Percentiles rank a stretch among this genome's conserved stretches.
These are phyloP conservation scores for Geotrichum fermentans DNA, from an alignment of 1,139 yeast species.

Conservation along the genomic window DNA sequence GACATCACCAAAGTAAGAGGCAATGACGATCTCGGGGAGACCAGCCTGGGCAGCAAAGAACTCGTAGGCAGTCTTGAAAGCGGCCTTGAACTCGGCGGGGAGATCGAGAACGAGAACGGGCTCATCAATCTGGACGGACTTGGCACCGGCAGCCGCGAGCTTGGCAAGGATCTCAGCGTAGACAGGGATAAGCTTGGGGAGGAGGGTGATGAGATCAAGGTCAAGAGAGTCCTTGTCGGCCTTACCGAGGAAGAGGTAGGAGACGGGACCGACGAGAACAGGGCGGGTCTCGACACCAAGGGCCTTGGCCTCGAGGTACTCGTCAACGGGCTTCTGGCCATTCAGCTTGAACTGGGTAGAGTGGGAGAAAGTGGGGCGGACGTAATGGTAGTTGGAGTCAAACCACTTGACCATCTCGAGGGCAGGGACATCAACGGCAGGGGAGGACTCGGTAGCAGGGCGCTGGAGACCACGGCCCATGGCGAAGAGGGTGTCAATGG, in stretches of 20 bases:
- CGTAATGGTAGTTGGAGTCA: conserved; percentile 98
- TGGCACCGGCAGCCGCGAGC: conserved; percentile 92
- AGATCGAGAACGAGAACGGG: conserved; percentile 93
- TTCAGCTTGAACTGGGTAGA: conserved; percentile 92
- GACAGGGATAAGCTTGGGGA: conserved; percentile 85
- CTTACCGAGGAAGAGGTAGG: conserved; percentile 93
- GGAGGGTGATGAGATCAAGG: conserved; percentile 83
- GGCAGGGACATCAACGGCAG: conserved; percentile 97
- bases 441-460: conserved; percentile 79
- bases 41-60: conserved; percentile 58
- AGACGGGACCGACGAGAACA: conserved; percentile 91
- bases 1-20: conserved; percentile 97
- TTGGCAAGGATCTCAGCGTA: conserved; percentile 83
- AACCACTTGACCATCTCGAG: conserved; percentile 99
- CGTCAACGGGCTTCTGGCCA: conserved; percentile 94
- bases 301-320: conserved; percentile 95
- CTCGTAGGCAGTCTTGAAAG: conserved; percentile 83
- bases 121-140: conserved; percentile 93
- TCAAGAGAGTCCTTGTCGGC: conserved; percentile 96
- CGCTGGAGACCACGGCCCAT: conserved; percentile 99
- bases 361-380: conserved; percentile 97
- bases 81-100: conserved; percentile 75
- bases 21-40: conserved; percentile 71
- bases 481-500: conserved; percentile 91
- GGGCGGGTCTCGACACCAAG: conserved; percentile 97